phyloP scores from a whole-genome alignment of 371 early-diverging fungal genomes.

The Chytridiales sp. region DNA sequence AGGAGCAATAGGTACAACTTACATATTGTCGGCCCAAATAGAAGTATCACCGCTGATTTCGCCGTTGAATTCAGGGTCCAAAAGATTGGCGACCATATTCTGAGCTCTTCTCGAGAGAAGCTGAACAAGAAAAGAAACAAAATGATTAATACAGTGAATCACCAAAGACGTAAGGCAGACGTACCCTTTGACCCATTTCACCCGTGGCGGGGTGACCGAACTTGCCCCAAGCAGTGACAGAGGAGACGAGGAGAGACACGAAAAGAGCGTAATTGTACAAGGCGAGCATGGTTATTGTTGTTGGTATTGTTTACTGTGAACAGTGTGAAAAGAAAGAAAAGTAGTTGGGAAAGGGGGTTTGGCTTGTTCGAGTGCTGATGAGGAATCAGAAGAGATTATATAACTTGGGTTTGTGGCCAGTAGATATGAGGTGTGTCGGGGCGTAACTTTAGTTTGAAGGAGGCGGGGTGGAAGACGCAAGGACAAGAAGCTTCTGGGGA shows the following conservation, averaged over 20 bases:
- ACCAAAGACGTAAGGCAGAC: background rate
- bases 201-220: conserved; percentile 19
- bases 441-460: no score
- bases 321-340: no score
- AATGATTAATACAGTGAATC: background rate
- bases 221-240: background rate
- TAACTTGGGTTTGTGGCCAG: no score
- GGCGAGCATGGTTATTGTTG: no score
- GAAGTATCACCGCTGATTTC: conserved; percentile 7
- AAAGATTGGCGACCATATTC: conserved; percentile 6
- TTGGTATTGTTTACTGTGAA: no score
- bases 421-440: no score
- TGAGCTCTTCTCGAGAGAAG: background rate
- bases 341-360: no score
- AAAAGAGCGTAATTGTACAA: no score
- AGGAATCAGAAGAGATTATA: no score
- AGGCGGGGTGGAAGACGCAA: no score
- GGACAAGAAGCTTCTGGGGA: no score
- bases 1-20: background rate
- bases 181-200: conserved; percentile 14
- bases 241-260: background rate
- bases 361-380: no score
- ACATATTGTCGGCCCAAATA: conserved; percentile 27
- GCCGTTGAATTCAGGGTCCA: conserved; percentile 4
- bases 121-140: background rate